Base-by-base conservation (phyloP, 1,284 basidiomycete genomes). In the Cutaneotrichosporon cutaneum region DNA sequence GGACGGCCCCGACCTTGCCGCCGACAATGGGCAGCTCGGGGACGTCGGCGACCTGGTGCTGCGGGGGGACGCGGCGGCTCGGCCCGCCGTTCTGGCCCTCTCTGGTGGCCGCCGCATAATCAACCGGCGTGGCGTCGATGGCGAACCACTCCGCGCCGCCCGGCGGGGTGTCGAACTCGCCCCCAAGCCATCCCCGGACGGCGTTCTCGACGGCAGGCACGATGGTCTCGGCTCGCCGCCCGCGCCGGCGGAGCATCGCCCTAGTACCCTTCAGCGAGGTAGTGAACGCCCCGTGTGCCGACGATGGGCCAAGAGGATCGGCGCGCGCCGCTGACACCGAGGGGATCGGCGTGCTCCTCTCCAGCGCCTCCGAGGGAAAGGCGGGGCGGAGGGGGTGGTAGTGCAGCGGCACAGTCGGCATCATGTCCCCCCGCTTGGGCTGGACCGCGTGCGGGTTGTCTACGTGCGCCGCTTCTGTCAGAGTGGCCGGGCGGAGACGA, bases 211-310 rank as follows among this genome's bases (percentile, higher is more conserved):
- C 71, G 1, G 53, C 50, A 4, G 63, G 62, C 0, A 79, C 75
- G 5, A 80, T 58, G 7, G 63, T 60, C 65, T 80, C 77, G 0
- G 74, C 72, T 11, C 76, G 61, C 16, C 72, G 64, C 10, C 78
- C 72, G 13, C 73, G 59, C 35, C 72, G 72, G 22, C 77, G 61
- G 7, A 80, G 61, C 62, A 77, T 52, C 21, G 70, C 68, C 9
- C 78, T 62, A 2, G 73, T 76, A 4, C 78, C 78, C 62, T 77
- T 77, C 14, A 80, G 68, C 10, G 69, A 71, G n/a, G 77, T 74
- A 9, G 67, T 66, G 65, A 76, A 80, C 14, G 70, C 65, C 0
- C 77, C 77, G 35, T 67, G 61, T n/a, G 62, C 63, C 2, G 50
- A 44, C 14, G 50, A 53, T 5, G 57, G 14, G 16, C 53, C 56